These are phyloP conservation scores for Aureobasidium sp. DNA, from an alignment of 2,329 filamentous ascomycete species.

Conservation along the genomic window DNA sequence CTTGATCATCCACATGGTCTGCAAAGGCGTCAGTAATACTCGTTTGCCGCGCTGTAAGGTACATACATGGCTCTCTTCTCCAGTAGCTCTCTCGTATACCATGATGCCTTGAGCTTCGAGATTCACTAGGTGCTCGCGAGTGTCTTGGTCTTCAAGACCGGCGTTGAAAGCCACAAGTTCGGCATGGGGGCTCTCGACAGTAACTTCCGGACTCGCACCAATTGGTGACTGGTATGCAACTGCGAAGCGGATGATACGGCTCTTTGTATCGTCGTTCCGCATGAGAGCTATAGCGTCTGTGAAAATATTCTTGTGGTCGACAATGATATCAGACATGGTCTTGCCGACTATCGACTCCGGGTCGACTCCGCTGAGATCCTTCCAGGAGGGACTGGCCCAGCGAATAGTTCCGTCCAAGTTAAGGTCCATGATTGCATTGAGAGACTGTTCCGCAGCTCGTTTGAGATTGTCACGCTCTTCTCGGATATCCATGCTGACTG, in stretches of 20 bases:
- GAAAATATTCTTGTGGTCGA: conserved; percentile 75
- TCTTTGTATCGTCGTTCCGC: conserved; percentile 86
- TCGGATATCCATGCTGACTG: conserved; percentile 81
- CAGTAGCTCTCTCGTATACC: conserved; percentile 85
- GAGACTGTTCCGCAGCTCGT: conserved; percentile 89
- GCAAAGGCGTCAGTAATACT: conserved; percentile 26
- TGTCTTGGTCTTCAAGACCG: conserved; percentile 26
- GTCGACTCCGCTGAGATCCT: conserved; percentile 78
- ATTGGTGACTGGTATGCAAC: conserved; percentile 45
- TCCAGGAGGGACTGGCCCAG: conserved; percentile 96
- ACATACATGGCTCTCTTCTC: conserved; percentile 74
- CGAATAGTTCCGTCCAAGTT: conserved; percentile 83
- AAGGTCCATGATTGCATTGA: conserved; percentile 93
- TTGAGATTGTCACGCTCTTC: conserved; percentile 90
- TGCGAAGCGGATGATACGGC: conserved; percentile 79
- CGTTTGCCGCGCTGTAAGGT: conserved; percentile 33
- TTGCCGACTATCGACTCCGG: conserved; percentile 67
- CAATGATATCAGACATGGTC: conserved; percentile 71
- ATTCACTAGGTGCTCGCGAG: conserved; percentile 52
- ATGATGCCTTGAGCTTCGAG: conserved; percentile 97
- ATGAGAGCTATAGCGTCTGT: conserved; percentile 78
- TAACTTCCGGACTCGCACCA: background rate
- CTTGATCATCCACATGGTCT: conserved; percentile 99
- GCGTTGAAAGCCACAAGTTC: conserved; percentile 15
- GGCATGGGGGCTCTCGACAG: background rate